Base-by-base conservation (phyloP, 352 stramenopile species). In the Phytophthora multivora region DNA sequence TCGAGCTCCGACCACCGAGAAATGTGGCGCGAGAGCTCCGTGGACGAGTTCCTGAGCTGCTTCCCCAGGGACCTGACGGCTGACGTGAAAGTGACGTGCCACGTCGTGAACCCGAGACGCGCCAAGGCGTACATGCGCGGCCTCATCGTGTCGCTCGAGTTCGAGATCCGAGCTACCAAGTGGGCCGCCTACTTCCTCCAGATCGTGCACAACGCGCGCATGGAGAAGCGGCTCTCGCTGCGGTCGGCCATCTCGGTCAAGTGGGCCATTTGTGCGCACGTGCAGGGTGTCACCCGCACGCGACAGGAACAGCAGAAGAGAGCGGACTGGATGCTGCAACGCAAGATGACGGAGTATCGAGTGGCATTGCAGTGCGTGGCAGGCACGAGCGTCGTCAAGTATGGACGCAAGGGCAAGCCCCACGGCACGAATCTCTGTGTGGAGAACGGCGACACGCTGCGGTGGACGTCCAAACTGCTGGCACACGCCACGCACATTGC, bases 311-410 rank as follows among this genome's bases (percentile, higher is more conserved):
- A 79, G 47, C 75, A 89, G 42, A 71, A 82, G 50, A 41, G 51
- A 10, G 59, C 77, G 19, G 82, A 93, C 25, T 49, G 79, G 68
- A 59, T 75, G 25, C 71, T 95, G 62, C 73, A 83, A 23, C 81
- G 75, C 49, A 91, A 95, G 53, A 92, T 95, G 77, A 93, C 83
- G 2, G 83, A 92, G 54, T 95, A 92, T 59, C 82, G 83, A 39
- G 82, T 95, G 18, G 86, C 86, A 0, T 72, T 95, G 38, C 82
- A 95, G 66, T 95, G 86, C 57, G 76, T 95, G 5, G 75, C 75
- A 9, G 84, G 84, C 50, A 83, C 83, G 15, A 69, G 66, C 3
- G 84, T 95, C 28, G 53, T 93, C 45, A 95, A 95, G 57, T 95
- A 79, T 51, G 86, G 86, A 4, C 86, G 86, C 55, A 93, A 95